Evolutionary conservation across 495 filamentous ascomycete species (phyloP).

Genomic region (Aspergillus indologenus): DNA sequence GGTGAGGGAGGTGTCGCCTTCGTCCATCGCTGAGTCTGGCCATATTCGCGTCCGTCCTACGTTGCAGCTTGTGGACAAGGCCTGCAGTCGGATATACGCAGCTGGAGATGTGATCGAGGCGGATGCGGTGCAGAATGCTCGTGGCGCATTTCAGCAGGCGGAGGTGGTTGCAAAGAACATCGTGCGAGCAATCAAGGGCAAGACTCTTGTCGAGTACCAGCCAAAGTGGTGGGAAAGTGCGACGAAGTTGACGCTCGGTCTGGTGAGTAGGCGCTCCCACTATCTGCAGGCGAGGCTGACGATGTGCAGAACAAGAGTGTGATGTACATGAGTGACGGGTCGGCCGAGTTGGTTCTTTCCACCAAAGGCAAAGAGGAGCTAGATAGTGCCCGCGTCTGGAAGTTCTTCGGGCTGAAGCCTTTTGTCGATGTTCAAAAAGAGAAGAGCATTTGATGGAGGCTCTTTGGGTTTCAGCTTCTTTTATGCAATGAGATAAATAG

Average conservation of each 20-base stretch:
- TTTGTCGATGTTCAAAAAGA: background rate
- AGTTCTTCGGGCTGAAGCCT: background rate
- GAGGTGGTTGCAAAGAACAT: conserved; percentile 47
- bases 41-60: conserved; percentile 47
- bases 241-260: conserved; percentile 26
- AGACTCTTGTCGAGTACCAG: conserved; percentile 15
- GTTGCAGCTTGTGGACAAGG: conserved; percentile 41
- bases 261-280: background rate
- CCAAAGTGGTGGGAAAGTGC: conserved; percentile 23
- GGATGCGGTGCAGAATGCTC: conserved; percentile 42
- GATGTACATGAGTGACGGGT: background rate
- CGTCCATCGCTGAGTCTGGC: conserved; percentile 39
- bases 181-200: conserved; percentile 28
- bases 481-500: too few species aligned
- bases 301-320: background rate
- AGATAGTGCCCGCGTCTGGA: background rate
- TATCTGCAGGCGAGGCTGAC: background rate
- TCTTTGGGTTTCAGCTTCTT: too few species aligned
- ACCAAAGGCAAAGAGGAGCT: background rate
- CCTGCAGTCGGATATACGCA: conserved; percentile 41
- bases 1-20: conserved; percentile 3
- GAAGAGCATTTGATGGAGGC: background rate
- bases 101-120: conserved; percentile 53
- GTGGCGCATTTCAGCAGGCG: conserved; percentile 43
- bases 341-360: background rate